phyloP scores from a whole-genome alignment of 1,284 basidiomycete species.

The Limonomyces culmigenus region DNA sequence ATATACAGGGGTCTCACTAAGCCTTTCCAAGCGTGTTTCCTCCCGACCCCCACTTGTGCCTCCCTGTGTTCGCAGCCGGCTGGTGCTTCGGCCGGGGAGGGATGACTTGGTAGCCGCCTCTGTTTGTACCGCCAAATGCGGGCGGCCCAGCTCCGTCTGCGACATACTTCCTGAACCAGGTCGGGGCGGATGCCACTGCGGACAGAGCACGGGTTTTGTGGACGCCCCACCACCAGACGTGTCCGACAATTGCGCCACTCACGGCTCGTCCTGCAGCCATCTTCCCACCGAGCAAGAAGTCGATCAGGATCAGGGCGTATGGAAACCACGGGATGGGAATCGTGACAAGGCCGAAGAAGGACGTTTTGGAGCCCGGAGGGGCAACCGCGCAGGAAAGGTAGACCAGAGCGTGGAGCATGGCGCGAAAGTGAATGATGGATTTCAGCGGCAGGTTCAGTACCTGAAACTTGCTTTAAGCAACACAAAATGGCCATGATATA shows the following conservation, averaged over 20 bases:
- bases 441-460: conserved; percentile 49
- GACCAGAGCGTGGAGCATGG: conserved; percentile 50
- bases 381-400: conserved; percentile 55
- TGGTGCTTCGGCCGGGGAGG: conserved; percentile 13
- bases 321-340: conserved; percentile 63
- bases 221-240: conserved; percentile 64
- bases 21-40: not conserved
- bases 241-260: conserved; percentile 11
- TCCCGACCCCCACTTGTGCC: conserved; percentile 25
- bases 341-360: conserved; percentile 57
- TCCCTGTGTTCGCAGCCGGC: conserved; percentile 9
- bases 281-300: conserved; percentile 52
- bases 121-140: conserved; percentile 9
- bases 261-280: conserved; percentile 34
- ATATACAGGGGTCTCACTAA: no score
- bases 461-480: conserved; percentile 19
- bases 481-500: not conserved
- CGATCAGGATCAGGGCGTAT: conserved; percentile 56
- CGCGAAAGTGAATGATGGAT: conserved; percentile 39
- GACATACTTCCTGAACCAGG: conserved; percentile 19
- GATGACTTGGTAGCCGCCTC: conserved; percentile 16
- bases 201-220: conserved; percentile 20
- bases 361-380: conserved; percentile 47
- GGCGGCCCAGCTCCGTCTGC: conserved; percentile 12
- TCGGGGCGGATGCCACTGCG: conserved; percentile 17